Evolutionary conservation across 2,329 filamentous ascomycete species (phyloP), one percentile per base, ranked within the genome.

Genomic region (Paraphaeosphaeria sporulosa): DNA sequence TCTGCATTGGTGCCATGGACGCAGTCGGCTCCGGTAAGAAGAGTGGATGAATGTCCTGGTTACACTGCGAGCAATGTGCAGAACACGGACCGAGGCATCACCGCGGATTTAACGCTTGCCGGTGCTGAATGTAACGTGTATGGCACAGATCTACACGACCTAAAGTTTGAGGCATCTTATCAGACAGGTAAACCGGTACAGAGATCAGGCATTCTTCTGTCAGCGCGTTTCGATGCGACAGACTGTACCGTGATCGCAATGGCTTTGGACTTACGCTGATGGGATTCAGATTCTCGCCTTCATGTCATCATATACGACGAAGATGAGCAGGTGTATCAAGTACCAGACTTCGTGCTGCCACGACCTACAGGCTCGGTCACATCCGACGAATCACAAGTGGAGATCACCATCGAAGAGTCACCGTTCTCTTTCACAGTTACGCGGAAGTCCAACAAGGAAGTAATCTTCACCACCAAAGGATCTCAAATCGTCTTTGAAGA

Each of bases 301-400:
- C 90, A 92, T 73, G 87, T 93, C 65, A 85, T 90, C 66, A 91
- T 93, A 60, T 86, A 89, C 63, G 91, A 94, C 73, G 83, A 85
- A 10, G 84, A 82, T 38, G 85, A 90, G 65, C 83, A 87, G 44
- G 89, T 91, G 50, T 94, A 92, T 68, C 90, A 93, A 74, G 85
- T 94, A 1, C 90, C 91, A 2, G 86, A 89, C 19, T 85, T 84
- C 9, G 87, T 92, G 19, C 82, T 93, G n/a, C 84, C 89, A 4
- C 86, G 90, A 0, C 89, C 89, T 0, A 67, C 62, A 8, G 71
- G 74, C 4, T 70, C 71, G 6, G 19, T 56, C 42, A 72, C 65
- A 15, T 71, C 73, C 4, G 64, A 68, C 19, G 68, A 73, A 10
- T 81, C 81, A 21, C 78, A 82, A 32, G 81, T 89, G 52, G 78